phyloP scores from a whole-genome alignment of 768 basidiomycete genomes.

The Filobasidium floriforme region DNA sequence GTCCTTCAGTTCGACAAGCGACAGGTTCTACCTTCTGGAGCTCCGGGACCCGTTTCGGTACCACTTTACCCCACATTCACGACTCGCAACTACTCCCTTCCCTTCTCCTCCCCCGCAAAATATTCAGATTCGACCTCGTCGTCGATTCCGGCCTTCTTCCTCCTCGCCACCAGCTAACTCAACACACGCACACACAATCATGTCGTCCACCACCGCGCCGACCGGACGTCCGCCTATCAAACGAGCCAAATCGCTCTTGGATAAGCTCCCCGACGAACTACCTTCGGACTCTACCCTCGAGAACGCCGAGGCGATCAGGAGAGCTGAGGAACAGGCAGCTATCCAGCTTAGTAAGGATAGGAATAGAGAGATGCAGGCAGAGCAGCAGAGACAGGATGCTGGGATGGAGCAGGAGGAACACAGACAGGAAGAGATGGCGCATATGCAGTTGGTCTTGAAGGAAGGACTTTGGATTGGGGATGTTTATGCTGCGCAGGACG shows the following conservation, averaged over 20 bases:
- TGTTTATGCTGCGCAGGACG: constrained; percentile 61
- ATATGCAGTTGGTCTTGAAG: constrained; percentile 70
- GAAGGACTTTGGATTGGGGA: constrained; percentile 79
- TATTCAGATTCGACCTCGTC: too few species aligned
- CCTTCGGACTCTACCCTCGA: not conserved
- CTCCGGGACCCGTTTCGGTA: too few species aligned
- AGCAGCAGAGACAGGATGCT: too few species aligned
- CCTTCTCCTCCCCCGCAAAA: too few species aligned
- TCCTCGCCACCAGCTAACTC: not conserved
- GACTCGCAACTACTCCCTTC: too few species aligned
- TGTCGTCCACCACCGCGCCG: not conserved
- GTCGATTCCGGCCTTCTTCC: too few species aligned
- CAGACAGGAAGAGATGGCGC: too few species aligned
- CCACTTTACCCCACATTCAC: too few species aligned
- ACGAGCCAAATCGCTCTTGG: not conserved
- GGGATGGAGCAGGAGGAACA: constrained; percentile 63
- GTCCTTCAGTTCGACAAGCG: too few species aligned
- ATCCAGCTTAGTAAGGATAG: not conserved
- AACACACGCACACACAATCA: not conserved
- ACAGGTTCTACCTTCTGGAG: too few species aligned
- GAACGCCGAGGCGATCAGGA: not conserved
- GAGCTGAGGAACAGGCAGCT: not conserved
- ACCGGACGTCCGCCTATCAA: not conserved
- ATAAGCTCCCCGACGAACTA: not conserved
- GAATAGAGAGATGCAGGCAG: too few species aligned